These are phyloP conservation scores for Pseudogymnoascus sp. DNA, from an alignment of 2,329 filamentous ascomycete species.

Conservation along the genomic window DNA sequence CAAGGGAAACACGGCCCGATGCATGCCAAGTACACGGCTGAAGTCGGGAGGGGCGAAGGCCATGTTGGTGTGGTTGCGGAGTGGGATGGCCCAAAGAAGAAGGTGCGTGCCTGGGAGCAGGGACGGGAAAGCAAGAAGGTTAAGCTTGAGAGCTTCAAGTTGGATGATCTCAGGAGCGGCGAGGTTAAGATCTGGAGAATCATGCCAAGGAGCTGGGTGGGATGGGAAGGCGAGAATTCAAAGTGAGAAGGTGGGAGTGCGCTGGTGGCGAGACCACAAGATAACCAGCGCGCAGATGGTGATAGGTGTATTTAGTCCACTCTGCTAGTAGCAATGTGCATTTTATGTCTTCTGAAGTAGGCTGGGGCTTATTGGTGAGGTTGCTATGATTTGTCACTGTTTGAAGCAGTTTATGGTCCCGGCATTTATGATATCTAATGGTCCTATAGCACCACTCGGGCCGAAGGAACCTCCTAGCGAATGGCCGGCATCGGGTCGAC, in stretches of 20 bases:
- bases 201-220: slow-evolving; percentile 85
- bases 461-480: not conserved
- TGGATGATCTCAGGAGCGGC: slow-evolving; percentile 83
- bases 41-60: slow-evolving; percentile 75
- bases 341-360: not conserved
- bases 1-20: slow-evolving; percentile 92
- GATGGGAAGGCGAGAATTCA: slow-evolving; percentile 64
- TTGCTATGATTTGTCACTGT: not conserved
- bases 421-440: not conserved
- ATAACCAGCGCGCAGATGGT: not conserved
- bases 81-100: slow-evolving; percentile 98
- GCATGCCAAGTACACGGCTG: slow-evolving; percentile 85
- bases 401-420: not conserved
- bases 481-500: not conserved
- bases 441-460: not conserved
- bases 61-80: slow-evolving; percentile 89
- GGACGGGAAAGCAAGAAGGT: slow-evolving; percentile 89
- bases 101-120: slow-evolving; percentile 92
- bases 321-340: slow-evolving; percentile 3
- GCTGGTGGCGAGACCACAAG: not conserved
- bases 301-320: slow-evolving; percentile 1
- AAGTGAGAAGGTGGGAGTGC: not conserved
- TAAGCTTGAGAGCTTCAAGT: slow-evolving; percentile 86
- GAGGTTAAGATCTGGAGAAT: slow-evolving; percentile 97
- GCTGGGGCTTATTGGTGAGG: not conserved